Evolutionary conservation across 2,329 filamentous ascomycete species (phyloP), one percentile per base, ranked within the genome.

Genomic region (Trichoderma simmonsii): DNA sequence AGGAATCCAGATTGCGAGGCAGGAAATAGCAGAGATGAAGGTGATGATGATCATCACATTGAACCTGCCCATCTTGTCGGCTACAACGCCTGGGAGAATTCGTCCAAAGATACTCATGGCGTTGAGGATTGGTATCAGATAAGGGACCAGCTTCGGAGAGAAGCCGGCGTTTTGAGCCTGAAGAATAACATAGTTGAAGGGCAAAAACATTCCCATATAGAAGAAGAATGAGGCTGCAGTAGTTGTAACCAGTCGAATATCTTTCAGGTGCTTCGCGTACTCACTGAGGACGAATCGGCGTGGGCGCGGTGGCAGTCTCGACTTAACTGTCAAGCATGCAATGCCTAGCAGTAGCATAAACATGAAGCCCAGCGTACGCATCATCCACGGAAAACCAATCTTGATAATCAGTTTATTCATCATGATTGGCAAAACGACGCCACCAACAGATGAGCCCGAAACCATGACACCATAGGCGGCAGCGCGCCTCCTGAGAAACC

Each of bases 391-490:
- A 74, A 85, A 86, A 0, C 84, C 84, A 51, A 85, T 78, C 3
- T 72, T 48, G 32, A 83, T 82, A 43, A 87, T 85, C 73, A 91
- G 82, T 73, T 88, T 83, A 72, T 88, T 81, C 70, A 83, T 85
- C 73, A 93, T 85, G 73, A 92, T 89, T 63, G 92, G 81, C 71
- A 92, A 89, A 15, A 88, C 82, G 60, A 85, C 81, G 28, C 88
- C 88, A 3, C 88, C 88, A 6, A 89, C 74, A 5, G 85, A 87
- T 0, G 85, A 86, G 6, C 88, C 88, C 3, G 86, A 83, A 3
- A 86, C 85, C 75, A 85, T 82, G 74, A 89, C 81, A 9, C 87
- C 88, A 14, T 87, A 83, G 9, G 87, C 88, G 39, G 85, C 80
- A 26, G 85, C 87, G 21, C 88, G 84, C 12, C 82, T 83, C 54